Evolutionary conservation across 2,329 filamentous ascomycete species (phyloP), one percentile per base, ranked within the genome.

Genomic region (Fusarium chuoi): DNA sequence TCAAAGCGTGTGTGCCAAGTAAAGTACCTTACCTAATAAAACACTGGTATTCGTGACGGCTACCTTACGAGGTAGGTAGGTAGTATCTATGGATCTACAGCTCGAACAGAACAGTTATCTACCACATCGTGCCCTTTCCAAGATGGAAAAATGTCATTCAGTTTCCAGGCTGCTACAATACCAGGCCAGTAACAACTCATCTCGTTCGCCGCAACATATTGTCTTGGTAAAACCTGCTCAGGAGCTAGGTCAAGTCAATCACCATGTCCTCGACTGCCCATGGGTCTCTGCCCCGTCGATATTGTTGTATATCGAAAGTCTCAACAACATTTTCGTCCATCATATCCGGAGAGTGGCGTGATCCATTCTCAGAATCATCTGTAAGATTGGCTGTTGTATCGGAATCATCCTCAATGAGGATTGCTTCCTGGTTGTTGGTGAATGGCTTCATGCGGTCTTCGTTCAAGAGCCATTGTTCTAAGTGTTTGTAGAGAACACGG

Each of bases 401-500:
- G 15, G 74, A 75, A 15, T 78, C 74, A 12, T 75, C 75, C 11
- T 79, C 77, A 11, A 81, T 51, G 9, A 77, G 66, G 17, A 82
- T 44, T 6, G 78, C 39, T 30, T 80, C 68, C 5, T 76, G 68
- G 33, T 56, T 4, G 11, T 65, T 71, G 24, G 70, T 62, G n/a
- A 71, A 74, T 13, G 30, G 71, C 22, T 39, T 49, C 24, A 85
- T 77, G 0, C 81, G 78, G 61, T 90, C 88, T 26, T 83, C 77
- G 3, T 78, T 70, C 20, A 88, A 78, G 3, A 90, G 77, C 82
- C 84, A 88, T 13, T 79, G 70, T 24, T 84, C 80, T 14, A 90
- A 75, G 55, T 89, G 86, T n/a, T 79, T 77, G 69, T 87, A 89
- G 0, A 90, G 76, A 0, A 85, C 81, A 33, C 82, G 81, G 6